Evolutionary conservation across 148 eudicot genomes (phyloP).

Genomic region (Tetragonia tetragonoides): DNA sequence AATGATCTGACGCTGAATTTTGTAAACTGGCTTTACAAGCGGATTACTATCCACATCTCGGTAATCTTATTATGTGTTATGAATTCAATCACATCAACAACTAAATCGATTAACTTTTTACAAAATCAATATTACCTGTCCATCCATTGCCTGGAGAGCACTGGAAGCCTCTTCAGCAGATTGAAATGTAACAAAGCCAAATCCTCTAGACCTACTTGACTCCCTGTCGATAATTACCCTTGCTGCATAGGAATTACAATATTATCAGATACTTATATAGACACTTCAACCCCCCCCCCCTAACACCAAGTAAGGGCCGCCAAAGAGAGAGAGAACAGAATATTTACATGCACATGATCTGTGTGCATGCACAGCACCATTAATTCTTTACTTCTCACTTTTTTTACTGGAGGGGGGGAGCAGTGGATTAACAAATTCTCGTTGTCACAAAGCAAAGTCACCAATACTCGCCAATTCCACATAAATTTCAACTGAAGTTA

Average conservation of each 20-base stretch:
- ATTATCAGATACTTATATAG: background rate
- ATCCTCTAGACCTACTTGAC: constrained; percentile 81
- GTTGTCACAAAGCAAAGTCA: too few relatives aligned
- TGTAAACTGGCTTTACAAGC: background rate
- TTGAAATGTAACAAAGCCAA: constrained; percentile 79
- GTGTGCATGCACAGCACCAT: background rate
- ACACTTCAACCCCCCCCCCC: too few relatives aligned
- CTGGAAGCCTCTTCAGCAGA: constrained; percentile 68
- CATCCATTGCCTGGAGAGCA: constrained; percentile 87
- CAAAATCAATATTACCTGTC: constrained; percentile 41
- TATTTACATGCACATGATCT: background rate
- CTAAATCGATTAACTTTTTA: background rate
- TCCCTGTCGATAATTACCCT: constrained; percentile 80
- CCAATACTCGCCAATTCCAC: background rate
- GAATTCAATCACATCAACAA: background rate
- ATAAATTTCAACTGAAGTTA: background rate
- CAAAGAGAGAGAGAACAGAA: background rate
- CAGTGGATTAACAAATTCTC: background rate
- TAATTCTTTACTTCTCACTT: background rate
- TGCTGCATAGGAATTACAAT: constrained; percentile 46
- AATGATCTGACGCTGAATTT: background rate
- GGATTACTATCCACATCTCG: background rate
- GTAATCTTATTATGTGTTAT: background rate
- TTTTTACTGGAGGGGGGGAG: background rate
- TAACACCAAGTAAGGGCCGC: background rate